phyloP scores from a whole-genome alignment of 306 rosid genomes.

The Fagus crenata region DNA sequence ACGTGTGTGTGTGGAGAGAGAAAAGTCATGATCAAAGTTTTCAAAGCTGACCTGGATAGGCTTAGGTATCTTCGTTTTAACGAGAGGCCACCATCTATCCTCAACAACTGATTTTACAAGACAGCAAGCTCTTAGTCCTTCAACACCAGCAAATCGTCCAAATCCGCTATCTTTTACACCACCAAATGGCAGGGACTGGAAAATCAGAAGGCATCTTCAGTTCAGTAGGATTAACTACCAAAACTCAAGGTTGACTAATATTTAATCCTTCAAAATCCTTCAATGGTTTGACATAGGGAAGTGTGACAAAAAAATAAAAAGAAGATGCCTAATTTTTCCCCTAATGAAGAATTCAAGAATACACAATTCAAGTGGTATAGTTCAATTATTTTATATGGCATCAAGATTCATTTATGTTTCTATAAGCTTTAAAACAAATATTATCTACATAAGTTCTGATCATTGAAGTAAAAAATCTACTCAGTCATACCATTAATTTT shows the following conservation, averaged over 20 bases:
- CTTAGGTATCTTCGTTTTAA: slow-evolving; percentile 80
- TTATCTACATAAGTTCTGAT: background rate
- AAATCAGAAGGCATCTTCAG: slow-evolving; percentile 32
- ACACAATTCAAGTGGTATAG: background rate
- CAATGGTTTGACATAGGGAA: slow-evolving; percentile 23
- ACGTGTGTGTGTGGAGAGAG: background rate
- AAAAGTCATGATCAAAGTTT: slow-evolving; percentile 15
- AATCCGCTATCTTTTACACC: slow-evolving; percentile 94
- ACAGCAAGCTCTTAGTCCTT: slow-evolving; percentile 97
- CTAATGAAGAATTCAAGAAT: background rate
- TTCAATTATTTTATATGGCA: background rate
- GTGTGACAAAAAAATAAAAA: background rate
- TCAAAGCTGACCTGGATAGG: slow-evolving; percentile 74
- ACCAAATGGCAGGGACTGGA: slow-evolving; percentile 95
- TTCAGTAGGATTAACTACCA: slow-evolving; percentile 28
- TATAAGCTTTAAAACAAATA: background rate
- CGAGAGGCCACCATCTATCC: slow-evolving; percentile 92
- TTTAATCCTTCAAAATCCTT: background rate
- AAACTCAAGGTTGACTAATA: background rate
- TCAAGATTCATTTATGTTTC: background rate
- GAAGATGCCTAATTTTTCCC: no score
- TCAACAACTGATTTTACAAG: slow-evolving; percentile 90
- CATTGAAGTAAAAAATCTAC: background rate
- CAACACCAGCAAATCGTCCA: slow-evolving; percentile 90
- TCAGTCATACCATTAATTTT: background rate